Conservation (phyloP, 176 grass and related monocot genomes). For the Phoenix dactylifera region DNA sequence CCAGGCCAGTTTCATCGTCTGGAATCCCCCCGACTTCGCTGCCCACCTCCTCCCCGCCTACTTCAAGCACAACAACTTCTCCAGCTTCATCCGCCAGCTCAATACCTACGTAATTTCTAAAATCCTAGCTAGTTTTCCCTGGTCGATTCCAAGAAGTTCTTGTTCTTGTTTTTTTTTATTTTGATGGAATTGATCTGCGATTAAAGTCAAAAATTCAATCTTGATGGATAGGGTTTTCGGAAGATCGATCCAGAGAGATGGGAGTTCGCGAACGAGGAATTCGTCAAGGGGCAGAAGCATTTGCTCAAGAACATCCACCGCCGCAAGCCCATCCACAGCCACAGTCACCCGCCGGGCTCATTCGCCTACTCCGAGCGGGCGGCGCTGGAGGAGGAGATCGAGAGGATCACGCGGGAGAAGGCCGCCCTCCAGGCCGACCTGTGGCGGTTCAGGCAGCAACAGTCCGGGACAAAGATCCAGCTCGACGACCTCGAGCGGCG, state of each 20-base stretch:
- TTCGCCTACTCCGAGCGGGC: constrained; percentile 48
- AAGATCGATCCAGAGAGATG: constrained; percentile 91
- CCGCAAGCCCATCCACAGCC: constrained; percentile 94
- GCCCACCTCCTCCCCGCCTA: constrained; percentile 56
- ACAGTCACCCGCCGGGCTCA: constrained; percentile 49
- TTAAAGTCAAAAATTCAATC: not conserved
- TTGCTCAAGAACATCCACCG: constrained; percentile 83
- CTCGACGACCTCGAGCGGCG: constrained; percentile 63
- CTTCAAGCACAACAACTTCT: constrained; percentile 98
- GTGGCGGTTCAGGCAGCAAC: constrained; percentile 60
- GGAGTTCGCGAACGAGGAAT: constrained; percentile 88
- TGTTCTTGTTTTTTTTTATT: not conserved
- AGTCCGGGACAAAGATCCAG: constrained; percentile 54
- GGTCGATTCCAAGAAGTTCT: not conserved
- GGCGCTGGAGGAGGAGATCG: constrained; percentile 88
- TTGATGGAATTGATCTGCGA: not conserved
- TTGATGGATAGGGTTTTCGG: constrained; percentile 64
- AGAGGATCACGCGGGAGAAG: constrained; percentile 58
- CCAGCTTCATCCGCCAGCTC: constrained; percentile 99
- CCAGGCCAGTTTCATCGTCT: constrained; percentile 76
- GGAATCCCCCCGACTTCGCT: constrained; percentile 67
- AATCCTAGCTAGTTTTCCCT: not conserved
- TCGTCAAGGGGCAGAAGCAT: constrained; percentile 81
- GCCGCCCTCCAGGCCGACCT: constrained; percentile 43
- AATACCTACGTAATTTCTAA: constrained; percentile 70